Conservation (phyloP, 2,329 filamentous ascomycete genomes). For the Epichloe hybrida region DNA sequence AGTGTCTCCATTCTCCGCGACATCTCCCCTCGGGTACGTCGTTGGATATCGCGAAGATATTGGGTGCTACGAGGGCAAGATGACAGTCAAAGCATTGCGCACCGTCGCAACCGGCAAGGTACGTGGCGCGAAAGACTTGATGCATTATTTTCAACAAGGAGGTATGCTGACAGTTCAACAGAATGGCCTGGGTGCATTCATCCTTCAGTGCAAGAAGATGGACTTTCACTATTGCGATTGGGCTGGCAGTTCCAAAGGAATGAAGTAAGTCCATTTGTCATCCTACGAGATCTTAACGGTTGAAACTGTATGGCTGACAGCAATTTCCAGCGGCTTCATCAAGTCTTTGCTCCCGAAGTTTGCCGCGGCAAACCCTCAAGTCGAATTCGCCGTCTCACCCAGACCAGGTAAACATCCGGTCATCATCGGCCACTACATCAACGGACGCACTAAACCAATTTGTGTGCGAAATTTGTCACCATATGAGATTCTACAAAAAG, state of each 20-base stretch:
- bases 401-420: constrained; percentile 83
- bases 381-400: constrained; percentile 86
- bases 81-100: constrained; percentile 42
- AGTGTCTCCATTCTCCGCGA: neutral
- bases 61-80: constrained; percentile 24
- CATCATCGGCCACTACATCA: constrained; percentile 83
- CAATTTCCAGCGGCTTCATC: constrained; percentile 56
- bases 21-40: constrained; percentile 8
- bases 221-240: constrained; percentile 97
- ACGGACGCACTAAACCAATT: constrained; percentile 70
- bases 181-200: constrained; percentile 96
- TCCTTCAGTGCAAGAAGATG: constrained; percentile 90
- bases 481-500: constrained; percentile 70
- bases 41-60: constrained; percentile 16
- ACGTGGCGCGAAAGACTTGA: constrained; percentile 6
- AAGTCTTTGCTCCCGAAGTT: constrained; percentile 63
- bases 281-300: neutral
- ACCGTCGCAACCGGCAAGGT: constrained; percentile 41
- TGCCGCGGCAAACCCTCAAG: constrained; percentile 66
- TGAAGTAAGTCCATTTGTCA: constrained; percentile 51
- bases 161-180: constrained; percentile 23
- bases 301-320: constrained; percentile 1
- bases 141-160: neutral
- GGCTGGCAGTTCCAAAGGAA: constrained; percentile 82
- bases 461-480: constrained; percentile 80